Percentiles rank a stretch among this genome's conserved stretches.
These are phyloP conservation scores for Seiridium unicorne DNA, from an alignment of 2,329 filamentous ascomycete genomes.

Conservation along the genomic window DNA sequence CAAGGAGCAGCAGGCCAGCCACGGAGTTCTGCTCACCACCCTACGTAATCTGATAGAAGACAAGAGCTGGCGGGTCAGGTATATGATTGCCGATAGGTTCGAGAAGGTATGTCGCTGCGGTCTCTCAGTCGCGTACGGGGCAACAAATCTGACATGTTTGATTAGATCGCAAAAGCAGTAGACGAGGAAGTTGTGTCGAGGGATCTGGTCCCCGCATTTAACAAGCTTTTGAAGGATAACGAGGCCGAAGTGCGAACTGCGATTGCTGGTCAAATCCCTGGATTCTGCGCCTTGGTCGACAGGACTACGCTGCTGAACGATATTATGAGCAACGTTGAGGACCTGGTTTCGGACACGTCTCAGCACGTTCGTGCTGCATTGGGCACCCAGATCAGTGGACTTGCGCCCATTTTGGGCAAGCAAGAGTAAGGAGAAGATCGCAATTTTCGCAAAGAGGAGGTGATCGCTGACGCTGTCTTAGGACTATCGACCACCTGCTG, in stretches of 20 bases:
- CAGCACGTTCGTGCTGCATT: constrained; percentile 96
- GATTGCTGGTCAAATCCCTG: constrained; percentile 95
- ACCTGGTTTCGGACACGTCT: constrained; percentile 91
- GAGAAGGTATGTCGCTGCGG: constrained; percentile 68
- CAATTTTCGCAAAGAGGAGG: too few relatives aligned
- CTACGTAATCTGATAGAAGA: constrained; percentile 94
- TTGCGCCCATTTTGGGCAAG: constrained; percentile 95
- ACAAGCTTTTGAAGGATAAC: constrained; percentile 95
- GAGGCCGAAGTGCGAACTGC: constrained; percentile 97
- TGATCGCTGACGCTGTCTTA: constrained; percentile 31
- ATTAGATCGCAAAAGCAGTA: constrained; percentile 92
- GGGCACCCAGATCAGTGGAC: constrained; percentile 93
- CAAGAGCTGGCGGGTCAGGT: constrained; percentile 98
- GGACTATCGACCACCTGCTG: constrained; percentile 92
- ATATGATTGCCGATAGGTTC: constrained; percentile 98
- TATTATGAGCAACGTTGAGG: constrained; percentile 95
- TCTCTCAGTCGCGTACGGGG: not conserved
- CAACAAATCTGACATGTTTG: not conserved
- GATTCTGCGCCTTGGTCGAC: constrained; percentile 90
- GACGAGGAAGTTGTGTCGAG: constrained; percentile 94
- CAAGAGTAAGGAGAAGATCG: constrained; percentile 73
- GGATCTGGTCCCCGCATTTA: constrained; percentile 93
- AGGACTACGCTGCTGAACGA: constrained; percentile 86
- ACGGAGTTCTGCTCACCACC: constrained; percentile 87
- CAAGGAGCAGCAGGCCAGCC: constrained; percentile 96